A percentile compares a stretch with the other conserved stretches of the same genome.
Evolutionary conservation across 1,139 yeast species (phyloP).

Genomic region (Nadsonia starkeyi-henricii): DNA sequence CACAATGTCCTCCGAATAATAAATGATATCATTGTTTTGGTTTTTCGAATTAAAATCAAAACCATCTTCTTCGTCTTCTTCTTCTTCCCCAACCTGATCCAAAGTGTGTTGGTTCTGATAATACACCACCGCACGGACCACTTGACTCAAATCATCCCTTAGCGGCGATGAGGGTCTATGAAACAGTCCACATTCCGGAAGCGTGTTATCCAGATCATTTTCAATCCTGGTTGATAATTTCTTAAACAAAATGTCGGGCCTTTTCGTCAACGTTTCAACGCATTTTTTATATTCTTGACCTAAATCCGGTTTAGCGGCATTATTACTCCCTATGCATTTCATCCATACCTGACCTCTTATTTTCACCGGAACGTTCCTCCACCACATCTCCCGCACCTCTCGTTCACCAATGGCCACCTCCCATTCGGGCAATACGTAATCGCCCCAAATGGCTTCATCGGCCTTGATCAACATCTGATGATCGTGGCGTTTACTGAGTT

Average conservation of each 20-base stretch:
- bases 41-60: no score
- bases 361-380: constrained; percentile 50
- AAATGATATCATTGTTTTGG: no score
- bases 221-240: constrained; percentile 7
- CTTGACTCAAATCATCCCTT: constrained; percentile 29
- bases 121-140: constrained; percentile 17
- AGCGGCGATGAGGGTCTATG: constrained; percentile 30
- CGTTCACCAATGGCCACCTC: constrained; percentile 25
- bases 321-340: constrained; percentile 29
- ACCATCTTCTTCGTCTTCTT: no score
- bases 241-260: no score
- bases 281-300: no score
- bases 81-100: no score
- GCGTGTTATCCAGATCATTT: constrained; percentile 10
- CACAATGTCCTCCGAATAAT: constrained; percentile 8
- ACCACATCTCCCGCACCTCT: constrained; percentile 41
- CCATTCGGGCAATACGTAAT: constrained; percentile 28
- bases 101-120: not conserved
- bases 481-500: constrained; percentile 10
- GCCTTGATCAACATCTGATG: constrained; percentile 19
- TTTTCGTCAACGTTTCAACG: constrained; percentile 13
- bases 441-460: constrained; percentile 32
- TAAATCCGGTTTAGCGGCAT: constrained; percentile 15
- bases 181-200: constrained; percentile 19
- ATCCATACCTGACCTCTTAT: constrained; percentile 41